Conservation (phyloP, 2,329 filamentous ascomycete genomes). For the Monosporascus sp. region DNA sequence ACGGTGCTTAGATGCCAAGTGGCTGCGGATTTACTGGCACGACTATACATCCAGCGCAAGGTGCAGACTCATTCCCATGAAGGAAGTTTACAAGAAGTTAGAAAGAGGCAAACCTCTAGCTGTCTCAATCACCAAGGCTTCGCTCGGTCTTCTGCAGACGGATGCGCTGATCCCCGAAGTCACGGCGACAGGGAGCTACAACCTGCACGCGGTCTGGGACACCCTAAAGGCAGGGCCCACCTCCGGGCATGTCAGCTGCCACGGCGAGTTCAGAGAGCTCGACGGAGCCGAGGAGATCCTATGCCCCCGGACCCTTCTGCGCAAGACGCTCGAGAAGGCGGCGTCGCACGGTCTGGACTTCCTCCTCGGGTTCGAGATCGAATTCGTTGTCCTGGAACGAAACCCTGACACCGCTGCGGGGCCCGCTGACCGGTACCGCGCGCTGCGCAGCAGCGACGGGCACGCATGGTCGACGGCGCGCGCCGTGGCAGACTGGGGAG, state of each 20-base stretch:
- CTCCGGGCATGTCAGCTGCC: conserved; percentile 58
- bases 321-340: conserved; percentile 47
- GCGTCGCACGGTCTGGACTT: conserved; percentile 50
- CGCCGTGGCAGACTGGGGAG: conserved; percentile 51
- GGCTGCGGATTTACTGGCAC: conserved; percentile 69
- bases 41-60: conserved; percentile 70
- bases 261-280: conserved; percentile 59
- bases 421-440: conserved; percentile 25
- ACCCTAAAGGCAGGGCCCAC: conserved; percentile 56
- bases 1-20: conserved; percentile 45
- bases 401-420: conserved; percentile 23
- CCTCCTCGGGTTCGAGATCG: conserved; percentile 74
- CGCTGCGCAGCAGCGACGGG: conserved; percentile 52
- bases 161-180: conserved; percentile 53
- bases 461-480: conserved; percentile 69
- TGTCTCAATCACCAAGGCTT: conserved; percentile 59
- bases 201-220: conserved; percentile 59
- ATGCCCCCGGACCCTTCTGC: conserved; percentile 64
- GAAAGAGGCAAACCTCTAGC: conserved; percentile 37
- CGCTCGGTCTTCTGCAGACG: conserved; percentile 62
- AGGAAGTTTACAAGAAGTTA: conserved; percentile 45
- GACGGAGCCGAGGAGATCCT: conserved; percentile 44
- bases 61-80: conserved; percentile 62
- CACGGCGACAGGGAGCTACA: conserved; percentile 59
- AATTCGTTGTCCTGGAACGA: conserved; percentile 65